Percentiles rank a stretch among this genome's conserved stretches.
Conservation (phyloP, 176 grass and related monocot species). For the Rhynchospora tenuis region DNA sequence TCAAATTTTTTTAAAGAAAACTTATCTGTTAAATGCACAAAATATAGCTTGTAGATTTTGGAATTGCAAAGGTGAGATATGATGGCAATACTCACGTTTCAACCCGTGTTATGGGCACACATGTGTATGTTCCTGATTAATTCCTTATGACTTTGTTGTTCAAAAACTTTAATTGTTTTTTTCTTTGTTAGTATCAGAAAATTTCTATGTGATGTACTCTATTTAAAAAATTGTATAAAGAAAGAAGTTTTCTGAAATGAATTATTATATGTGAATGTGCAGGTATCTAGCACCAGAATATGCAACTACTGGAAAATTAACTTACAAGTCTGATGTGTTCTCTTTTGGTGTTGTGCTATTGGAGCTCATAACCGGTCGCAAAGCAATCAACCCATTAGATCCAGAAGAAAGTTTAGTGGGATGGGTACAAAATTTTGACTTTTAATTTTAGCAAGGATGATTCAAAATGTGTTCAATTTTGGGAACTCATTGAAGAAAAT, state of each 20-base stretch:
- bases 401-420: conserved; percentile 84
- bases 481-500: too few species aligned
- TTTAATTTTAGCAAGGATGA: background rate
- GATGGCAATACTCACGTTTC: conserved; percentile 58
- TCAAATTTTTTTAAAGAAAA: too few species aligned
- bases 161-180: background rate
- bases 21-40: too few species aligned
- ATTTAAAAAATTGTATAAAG: too few species aligned
- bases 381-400: conserved; percentile 62
- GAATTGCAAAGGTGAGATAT: conserved; percentile 58
- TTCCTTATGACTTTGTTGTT: background rate
- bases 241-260: too few species aligned
- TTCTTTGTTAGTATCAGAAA: conserved; percentile 41
- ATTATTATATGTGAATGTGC: too few species aligned
- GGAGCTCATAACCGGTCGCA: conserved; percentile 82
- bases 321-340: conserved; percentile 90
- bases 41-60: too few species aligned
- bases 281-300: too few species aligned
- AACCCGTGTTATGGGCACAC: conserved; percentile 71
- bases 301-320: too few species aligned
- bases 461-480: too few species aligned
- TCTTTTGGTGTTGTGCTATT: conserved; percentile 90
- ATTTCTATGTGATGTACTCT: conserved; percentile 54
- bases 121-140: conserved; percentile 33
- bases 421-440: conserved; percentile 42